Evolutionary conservation across 2,329 filamentous ascomycete species (phyloP).

Genomic region (Scytalidium lignicola): DNA sequence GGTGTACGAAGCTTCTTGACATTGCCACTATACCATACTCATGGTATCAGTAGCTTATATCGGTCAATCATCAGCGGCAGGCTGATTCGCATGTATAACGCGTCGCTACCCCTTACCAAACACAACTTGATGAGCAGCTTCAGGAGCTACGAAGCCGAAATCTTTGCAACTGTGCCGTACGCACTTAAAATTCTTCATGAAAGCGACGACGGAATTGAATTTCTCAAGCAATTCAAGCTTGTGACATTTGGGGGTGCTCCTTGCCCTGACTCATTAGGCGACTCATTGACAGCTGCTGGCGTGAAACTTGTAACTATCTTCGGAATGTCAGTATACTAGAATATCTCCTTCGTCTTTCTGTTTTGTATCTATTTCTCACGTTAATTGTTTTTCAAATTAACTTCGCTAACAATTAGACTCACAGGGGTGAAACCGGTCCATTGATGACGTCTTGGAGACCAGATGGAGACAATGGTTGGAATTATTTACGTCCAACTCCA

Average conservation of each 20-base stretch:
- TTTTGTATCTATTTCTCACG: too few species aligned
- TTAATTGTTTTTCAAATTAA: too few species aligned
- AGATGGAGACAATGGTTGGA: constrained; percentile 51
- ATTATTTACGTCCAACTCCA: constrained; percentile 42
- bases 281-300: constrained; percentile 44
- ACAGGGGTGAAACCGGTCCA: constrained; percentile 52
- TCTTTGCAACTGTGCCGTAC: constrained; percentile 58
- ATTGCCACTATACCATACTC: constrained; percentile 50
- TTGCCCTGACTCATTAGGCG: constrained; percentile 53
- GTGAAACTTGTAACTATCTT: constrained; percentile 55
- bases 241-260: constrained; percentile 53
- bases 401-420: constrained; percentile 29
- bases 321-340: constrained; percentile 36
- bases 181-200: constrained; percentile 58
- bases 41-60: constrained; percentile 50
- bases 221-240: constrained; percentile 39
- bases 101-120: constrained; percentile 47
- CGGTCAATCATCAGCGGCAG: constrained; percentile 45
- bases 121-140: constrained; percentile 41
- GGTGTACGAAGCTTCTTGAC: too few species aligned
- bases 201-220: constrained; percentile 44
- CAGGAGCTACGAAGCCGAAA: constrained; percentile 38
- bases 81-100: constrained; percentile 48
- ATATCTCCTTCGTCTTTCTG: not conserved
- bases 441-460: constrained; percentile 52